Conservation (phyloP, 768 basidiomycete species). For the Leccinum obscurum region DNA sequence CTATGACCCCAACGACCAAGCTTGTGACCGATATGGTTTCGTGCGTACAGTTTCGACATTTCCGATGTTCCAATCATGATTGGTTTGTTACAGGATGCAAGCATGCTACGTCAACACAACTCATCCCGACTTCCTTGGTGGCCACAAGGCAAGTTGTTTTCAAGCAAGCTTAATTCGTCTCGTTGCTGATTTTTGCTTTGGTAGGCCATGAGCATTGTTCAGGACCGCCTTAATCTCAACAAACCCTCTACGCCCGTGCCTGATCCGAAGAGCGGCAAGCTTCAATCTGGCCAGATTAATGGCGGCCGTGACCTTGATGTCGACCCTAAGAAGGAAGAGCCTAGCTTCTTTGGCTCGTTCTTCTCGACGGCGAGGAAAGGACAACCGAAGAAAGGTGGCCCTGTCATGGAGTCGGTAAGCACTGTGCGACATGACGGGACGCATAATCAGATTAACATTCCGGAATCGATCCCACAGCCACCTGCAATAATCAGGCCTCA, state of each 20-base stretch:
- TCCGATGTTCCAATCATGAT: slow-evolving; percentile 1
- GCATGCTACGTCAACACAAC: slow-evolving; percentile 99
- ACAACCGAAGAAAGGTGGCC: slow-evolving; percentile 63
- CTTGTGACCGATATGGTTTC: slow-evolving; percentile 90
- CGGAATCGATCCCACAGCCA: slow-evolving; percentile 46
- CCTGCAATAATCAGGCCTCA: slow-evolving; percentile 88
- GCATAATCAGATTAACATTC: slow-evolving; percentile 7
- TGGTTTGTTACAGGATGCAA: slow-evolving; percentile 70
- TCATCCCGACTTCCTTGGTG: slow-evolving; percentile 97
- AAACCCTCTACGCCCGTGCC: slow-evolving; percentile 58
- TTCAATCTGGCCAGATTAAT: slow-evolving; percentile 66
- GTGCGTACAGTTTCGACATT: slow-evolving; percentile 45
- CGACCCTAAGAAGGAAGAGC: slow-evolving; percentile 84
- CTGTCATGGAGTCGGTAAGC: slow-evolving; percentile 58
- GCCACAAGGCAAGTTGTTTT: slow-evolving; percentile 66
- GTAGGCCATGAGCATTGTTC: slow-evolving; percentile 86
- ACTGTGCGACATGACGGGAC: slow-evolving; percentile 9
- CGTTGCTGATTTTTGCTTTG: slow-evolving; percentile 7
- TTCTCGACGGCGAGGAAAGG: slow-evolving; percentile 68
- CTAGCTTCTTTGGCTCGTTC: slow-evolving; percentile 95
- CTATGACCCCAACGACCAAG: slow-evolving; percentile 94
- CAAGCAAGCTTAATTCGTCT: background rate
- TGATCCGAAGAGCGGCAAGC: slow-evolving; percentile 74
- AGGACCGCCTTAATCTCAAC: slow-evolving; percentile 76
- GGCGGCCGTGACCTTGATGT: slow-evolving; percentile 95